Evolutionary conservation across 2,329 filamentous ascomycete genomes (phyloP).

Genomic region (Aspergillus ochraceus): DNA sequence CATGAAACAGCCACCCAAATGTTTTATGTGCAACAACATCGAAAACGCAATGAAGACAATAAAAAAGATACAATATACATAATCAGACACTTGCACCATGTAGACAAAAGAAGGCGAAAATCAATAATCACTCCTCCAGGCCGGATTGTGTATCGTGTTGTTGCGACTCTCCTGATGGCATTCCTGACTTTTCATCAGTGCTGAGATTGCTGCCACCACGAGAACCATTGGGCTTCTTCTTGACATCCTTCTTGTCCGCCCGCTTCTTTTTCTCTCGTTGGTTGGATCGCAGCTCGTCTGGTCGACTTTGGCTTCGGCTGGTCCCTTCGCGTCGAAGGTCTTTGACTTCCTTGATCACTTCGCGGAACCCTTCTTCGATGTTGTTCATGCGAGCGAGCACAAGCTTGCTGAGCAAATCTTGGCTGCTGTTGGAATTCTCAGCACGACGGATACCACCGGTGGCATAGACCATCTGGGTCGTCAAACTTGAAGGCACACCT

Average conservation of each 20-base stretch:
- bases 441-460: conserved; percentile 59
- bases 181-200: conserved; percentile 18
- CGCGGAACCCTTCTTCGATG: conserved; percentile 84
- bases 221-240: conserved; percentile 18
- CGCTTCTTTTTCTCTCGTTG: conserved; percentile 29
- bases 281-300: conserved; percentile 24
- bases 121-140: not conserved
- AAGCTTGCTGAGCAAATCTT: conserved; percentile 74
- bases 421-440: conserved; percentile 52
- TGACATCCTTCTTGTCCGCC: conserved; percentile 25
- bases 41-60: not conserved
- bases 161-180: conserved; percentile 1
- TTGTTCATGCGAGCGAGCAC: conserved; percentile 91
- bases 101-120: not conserved
- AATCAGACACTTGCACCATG: not conserved
- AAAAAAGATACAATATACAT: not conserved
- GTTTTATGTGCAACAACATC: conserved; percentile 1
- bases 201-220: conserved; percentile 20
- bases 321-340: conserved; percentile 52
- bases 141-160: not conserved
- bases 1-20: conserved; percentile 17
- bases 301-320: conserved; percentile 29
- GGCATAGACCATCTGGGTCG: conserved; percentile 76
- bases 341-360: conserved; percentile 80
- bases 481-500: conserved; percentile 72